Conservation (phyloP, 2,329 filamentous ascomycete species). For the Daldinia sp. region DNA sequence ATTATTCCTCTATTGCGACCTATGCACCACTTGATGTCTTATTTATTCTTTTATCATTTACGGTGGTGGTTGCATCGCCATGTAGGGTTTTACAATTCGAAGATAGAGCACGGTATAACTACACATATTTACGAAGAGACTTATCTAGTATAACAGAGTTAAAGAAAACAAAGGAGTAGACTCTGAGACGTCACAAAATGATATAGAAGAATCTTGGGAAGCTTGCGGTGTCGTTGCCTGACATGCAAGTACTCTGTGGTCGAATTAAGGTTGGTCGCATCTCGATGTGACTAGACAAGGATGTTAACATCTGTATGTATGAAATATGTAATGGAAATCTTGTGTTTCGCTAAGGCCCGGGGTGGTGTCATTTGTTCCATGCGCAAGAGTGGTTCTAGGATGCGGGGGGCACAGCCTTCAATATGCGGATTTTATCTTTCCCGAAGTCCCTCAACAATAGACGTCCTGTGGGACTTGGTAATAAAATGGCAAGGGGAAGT, state of each 20-base stretch:
- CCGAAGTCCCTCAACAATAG: neutral
- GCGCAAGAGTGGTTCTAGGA: neutral
- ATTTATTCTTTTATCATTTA: neutral
- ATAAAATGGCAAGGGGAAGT: neutral
- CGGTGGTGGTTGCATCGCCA: neutral
- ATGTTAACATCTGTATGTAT: neutral
- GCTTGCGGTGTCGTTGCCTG: no score
- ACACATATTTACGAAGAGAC: neutral
- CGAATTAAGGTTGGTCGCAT: neutral
- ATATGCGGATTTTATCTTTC: neutral
- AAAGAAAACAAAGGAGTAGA: neutral
- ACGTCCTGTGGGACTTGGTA: neutral
- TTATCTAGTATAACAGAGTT: neutral
- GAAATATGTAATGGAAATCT: conserved; percentile 1
- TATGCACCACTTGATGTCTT: neutral
- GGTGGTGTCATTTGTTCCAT: conserved; percentile 6
- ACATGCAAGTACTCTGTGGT: neutral
- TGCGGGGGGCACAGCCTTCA: neutral
- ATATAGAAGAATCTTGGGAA: neutral
- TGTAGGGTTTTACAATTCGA: neutral
- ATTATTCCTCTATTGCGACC: conserved; percentile 13
- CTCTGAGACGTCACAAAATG: neutral
- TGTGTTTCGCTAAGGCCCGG: neutral
- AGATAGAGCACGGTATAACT: neutral
- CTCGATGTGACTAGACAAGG: conserved; percentile 5